Evolutionary conservation across 163 green algal species (phyloP).

Genomic region (Scenedesmus sp.): DNA sequence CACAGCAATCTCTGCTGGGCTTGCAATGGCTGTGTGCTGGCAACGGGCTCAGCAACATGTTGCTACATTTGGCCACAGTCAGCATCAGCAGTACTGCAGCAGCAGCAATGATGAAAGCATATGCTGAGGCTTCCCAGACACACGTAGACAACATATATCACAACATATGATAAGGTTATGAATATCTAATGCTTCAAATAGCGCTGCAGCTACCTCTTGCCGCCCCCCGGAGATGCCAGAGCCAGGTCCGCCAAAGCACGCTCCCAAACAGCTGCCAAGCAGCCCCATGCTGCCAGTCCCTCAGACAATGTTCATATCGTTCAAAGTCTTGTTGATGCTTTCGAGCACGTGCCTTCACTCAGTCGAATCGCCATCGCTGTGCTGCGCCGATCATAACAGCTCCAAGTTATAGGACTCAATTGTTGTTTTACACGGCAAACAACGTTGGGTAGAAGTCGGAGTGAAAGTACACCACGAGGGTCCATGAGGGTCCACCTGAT

Average conservation of each 20-base stretch:
- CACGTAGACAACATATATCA: background rate
- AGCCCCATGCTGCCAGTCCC: background rate
- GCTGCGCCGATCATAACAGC: background rate
- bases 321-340: background rate
- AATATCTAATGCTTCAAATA: background rate
- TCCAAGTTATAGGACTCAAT: background rate
- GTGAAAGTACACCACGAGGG: background rate
- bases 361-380: background rate
- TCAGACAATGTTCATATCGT: background rate
- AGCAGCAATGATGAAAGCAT: background rate
- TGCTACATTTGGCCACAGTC: background rate
- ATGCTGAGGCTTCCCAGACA: background rate
- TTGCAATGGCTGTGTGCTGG: background rate
- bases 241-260: background rate
- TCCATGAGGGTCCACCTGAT: background rate
- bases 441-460: background rate
- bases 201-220: background rate
- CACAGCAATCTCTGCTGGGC: background rate
- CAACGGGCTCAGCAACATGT: background rate
- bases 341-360: background rate
- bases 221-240: background rate
- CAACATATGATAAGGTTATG: background rate
- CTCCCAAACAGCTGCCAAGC: conserved; percentile 5
- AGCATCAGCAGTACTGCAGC: background rate
- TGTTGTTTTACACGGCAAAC: no score